Evolutionary conservation across 139 green algal species (phyloP), one percentile per base, ranked within the genome.

Genomic region (Astrephomene gubernaculifera): DNA sequence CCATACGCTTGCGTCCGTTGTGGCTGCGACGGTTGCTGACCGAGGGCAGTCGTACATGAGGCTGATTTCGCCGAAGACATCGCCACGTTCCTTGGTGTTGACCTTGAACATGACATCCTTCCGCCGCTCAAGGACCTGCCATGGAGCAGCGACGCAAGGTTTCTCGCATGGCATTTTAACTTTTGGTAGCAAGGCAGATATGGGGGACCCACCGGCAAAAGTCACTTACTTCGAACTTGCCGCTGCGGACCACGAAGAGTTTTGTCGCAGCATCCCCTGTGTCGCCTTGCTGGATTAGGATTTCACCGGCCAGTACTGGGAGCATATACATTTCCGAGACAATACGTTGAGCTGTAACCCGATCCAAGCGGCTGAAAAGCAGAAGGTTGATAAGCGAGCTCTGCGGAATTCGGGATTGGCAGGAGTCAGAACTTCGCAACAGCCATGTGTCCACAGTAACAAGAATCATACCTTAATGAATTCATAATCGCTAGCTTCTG

Each of bases 271-370:
- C 90, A 41, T 96, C 72, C n/a, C 96, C 94, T n/a, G 88, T 93
- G 86, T 98, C 96, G 2, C 95, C 96, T 86, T 98, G 93, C 74
- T 95, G 92, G 82, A 98, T 98, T 9, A 99, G 91, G 39, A 99
- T 97, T 45, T 99, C 96, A 4, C 91, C 93, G 9, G 92, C 91
- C 35, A 71, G 7, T 21, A 94, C 88, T 14, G 69, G 71, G 17
- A 81, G 53, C 60, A 71, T 63, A 57, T 88, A 91, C 86, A 90
- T 96, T 27, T 92, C 80, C 76, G 88, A 64, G 24, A 95, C 92
- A 2, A 97, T 92, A 19, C 89, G 91, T 4, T 71, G 69, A 54
- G 96, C 93, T 21, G 90, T 86, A 4, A 61, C 67, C 1, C 67
- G 31, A n/a, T 96, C 93, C 76, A 97, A 80, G 25, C 93, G 90